phyloP scores from a whole-genome alignment of 495 filamentous ascomycete genomes.

The Bacidia gigantensis region DNA sequence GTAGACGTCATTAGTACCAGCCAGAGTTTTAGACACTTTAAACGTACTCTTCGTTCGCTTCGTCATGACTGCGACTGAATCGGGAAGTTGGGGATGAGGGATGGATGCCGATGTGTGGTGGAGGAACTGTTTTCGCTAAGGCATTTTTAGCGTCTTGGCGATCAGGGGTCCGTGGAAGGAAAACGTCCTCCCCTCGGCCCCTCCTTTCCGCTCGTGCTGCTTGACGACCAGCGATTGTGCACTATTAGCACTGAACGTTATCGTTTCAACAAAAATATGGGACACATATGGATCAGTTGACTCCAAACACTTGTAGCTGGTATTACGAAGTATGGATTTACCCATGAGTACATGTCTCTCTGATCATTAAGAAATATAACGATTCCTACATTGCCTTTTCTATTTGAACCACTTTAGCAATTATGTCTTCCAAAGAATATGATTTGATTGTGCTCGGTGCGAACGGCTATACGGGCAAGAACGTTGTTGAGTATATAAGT shows the following conservation, averaged over 20 bases:
- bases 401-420: too few relatives aligned
- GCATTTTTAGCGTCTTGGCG: conserved; percentile 1
- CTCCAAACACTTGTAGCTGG: too few relatives aligned
- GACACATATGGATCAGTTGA: too few relatives aligned
- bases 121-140: conserved; percentile 1
- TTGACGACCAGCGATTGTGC: too few relatives aligned
- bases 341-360: too few relatives aligned
- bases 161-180: neutral
- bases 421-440: conserved; percentile 43
- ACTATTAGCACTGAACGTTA: too few relatives aligned
- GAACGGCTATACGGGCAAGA: conserved; percentile 74
- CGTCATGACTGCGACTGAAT: conserved; percentile 43
- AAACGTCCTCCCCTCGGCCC: neutral
- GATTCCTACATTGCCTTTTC: too few relatives aligned
- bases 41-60: conserved; percentile 82
- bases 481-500: conserved; percentile 65
- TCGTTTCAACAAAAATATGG: too few relatives aligned
- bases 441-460: conserved; percentile 77
- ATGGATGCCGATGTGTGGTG: neutral
- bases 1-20: conserved; percentile 5
- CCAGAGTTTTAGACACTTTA: too few relatives aligned
- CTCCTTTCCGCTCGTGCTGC: too few relatives aligned
- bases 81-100: neutral
- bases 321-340: too few relatives aligned
- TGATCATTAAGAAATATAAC: too few relatives aligned